phyloP scores from a whole-genome alignment of 2,329 filamentous ascomycete species.

The Talaromyces atroroseus region DNA sequence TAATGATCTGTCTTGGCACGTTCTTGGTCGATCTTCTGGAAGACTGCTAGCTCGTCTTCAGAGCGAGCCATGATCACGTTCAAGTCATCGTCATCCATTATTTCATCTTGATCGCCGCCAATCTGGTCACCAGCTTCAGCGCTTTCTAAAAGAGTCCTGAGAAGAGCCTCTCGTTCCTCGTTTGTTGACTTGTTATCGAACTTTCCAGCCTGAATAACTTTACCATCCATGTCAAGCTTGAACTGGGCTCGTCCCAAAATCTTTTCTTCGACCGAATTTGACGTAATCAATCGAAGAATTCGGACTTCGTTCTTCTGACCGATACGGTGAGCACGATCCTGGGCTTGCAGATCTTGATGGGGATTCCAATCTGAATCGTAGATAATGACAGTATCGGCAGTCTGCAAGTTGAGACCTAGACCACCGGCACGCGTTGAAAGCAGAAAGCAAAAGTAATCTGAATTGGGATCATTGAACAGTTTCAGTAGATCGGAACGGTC shows the following conservation, averaged over 20 bases:
- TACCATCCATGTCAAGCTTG: conserved; percentile 99
- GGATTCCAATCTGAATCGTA: conserved; percentile 99
- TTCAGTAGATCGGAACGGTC: conserved; percentile 87
- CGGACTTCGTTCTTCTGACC: conserved; percentile 99
- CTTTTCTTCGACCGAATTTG: conserved; percentile 97
- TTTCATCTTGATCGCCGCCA: conserved; percentile 87
- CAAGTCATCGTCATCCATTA: conserved; percentile 97
- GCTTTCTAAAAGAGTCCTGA: conserved; percentile 85
- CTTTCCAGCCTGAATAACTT: conserved; percentile 97
- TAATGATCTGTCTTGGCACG: conserved; percentile 63
- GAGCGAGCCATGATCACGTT: conserved; percentile 90
- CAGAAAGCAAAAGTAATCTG: conserved; percentile 95
- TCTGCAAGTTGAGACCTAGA: conserved; percentile 93
- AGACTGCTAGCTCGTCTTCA: conserved; percentile 68
- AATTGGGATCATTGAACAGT: conserved; percentile 82
- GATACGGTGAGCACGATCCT: conserved; percentile 99
- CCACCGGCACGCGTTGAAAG: conserved; percentile 98
- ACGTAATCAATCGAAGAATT: conserved; percentile 90
- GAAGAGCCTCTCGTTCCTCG: conserved; percentile 94
- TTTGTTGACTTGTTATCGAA: conserved; percentile 99
- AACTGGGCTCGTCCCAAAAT: conserved; percentile 94
- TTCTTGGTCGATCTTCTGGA: conserved; percentile 79
- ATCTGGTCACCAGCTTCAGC: conserved; percentile 63
- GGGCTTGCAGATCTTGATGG: conserved; percentile 96
- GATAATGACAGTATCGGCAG: conserved; percentile 97